A percentile compares a stretch with the other conserved stretches of the same genome.
Conservation (phyloP, 1,284 basidiomycete species). For the Boletellus deceptivus region DNA sequence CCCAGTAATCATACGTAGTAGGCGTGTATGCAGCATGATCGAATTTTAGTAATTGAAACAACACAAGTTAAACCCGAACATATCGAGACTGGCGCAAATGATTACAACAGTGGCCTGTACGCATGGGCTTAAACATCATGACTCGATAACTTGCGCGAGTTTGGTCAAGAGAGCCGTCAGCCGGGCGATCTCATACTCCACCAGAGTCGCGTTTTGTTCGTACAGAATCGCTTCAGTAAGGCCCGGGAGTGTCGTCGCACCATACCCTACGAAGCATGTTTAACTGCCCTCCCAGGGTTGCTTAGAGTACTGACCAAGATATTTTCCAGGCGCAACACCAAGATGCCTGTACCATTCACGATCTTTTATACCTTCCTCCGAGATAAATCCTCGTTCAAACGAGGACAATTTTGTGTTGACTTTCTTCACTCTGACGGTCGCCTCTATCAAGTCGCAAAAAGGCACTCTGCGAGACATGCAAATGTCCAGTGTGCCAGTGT, state of each 20-base stretch:
- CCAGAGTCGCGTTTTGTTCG: constrained; percentile 62
- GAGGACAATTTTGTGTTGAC: constrained; percentile 71
- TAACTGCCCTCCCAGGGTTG: not conserved
- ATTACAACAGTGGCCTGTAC: no score
- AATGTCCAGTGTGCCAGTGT: not conserved
- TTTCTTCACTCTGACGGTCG: constrained; percentile 58
- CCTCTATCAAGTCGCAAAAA: constrained; percentile 49
- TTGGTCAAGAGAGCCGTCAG: constrained; percentile 54
- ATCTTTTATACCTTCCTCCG: constrained; percentile 73
- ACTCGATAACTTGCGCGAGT: constrained; percentile 45
- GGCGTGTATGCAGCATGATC: constrained; percentile 9
- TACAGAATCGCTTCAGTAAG: constrained; percentile 78
- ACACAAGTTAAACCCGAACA: not conserved
- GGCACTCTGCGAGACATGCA: constrained; percentile 8
- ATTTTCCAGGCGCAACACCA: constrained; percentile 87
- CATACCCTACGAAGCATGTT: constrained; percentile 58
- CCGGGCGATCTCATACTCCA: constrained; percentile 64
- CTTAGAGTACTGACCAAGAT: constrained; percentile 60
- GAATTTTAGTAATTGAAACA: not conserved
- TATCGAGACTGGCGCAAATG: no score
- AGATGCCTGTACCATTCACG: constrained; percentile 87
- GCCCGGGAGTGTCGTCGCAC: constrained; percentile 82
- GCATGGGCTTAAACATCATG: constrained; percentile 6
- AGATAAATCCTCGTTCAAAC: constrained; percentile 88
- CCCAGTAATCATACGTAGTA: constrained; percentile 17